Conservation (phyloP, 495 filamentous ascomycete species). For the Glonium stellatum region DNA sequence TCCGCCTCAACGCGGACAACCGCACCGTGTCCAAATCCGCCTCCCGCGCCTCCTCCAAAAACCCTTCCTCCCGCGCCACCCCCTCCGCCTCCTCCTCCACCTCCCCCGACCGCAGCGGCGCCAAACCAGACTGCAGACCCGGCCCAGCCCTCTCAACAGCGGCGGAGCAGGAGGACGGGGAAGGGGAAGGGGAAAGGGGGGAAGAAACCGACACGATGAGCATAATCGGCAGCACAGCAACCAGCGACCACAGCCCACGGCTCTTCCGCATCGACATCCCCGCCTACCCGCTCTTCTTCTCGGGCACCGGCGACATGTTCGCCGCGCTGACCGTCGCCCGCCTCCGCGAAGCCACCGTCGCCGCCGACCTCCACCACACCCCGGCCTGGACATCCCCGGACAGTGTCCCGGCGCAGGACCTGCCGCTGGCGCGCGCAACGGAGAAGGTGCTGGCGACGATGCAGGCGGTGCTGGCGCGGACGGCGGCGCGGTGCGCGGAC, state of each 20-base stretch:
- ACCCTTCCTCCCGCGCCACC: slow-evolving; percentile 9
- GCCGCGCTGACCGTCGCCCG: slow-evolving; percentile 82
- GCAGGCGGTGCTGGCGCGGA: slow-evolving; percentile 76
- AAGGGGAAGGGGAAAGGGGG: neutral
- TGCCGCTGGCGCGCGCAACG: slow-evolving; percentile 74
- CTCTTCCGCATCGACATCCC: slow-evolving; percentile 80
- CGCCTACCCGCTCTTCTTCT: slow-evolving; percentile 84
- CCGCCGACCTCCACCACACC: slow-evolving; percentile 28
- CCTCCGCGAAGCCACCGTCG: slow-evolving; percentile 70
- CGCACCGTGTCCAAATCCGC: slow-evolving; percentile 33
- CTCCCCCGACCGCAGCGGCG: slow-evolving; percentile 12
- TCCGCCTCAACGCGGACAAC: slow-evolving; percentile 43
- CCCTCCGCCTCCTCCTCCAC: slow-evolving; percentile 8
- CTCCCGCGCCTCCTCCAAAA: slow-evolving; percentile 38
- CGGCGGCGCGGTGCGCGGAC: slow-evolving; percentile 58
- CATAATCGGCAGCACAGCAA: slow-evolving; percentile 69
- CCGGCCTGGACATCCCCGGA: slow-evolving; percentile 42
- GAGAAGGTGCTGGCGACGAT: slow-evolving; percentile 90
- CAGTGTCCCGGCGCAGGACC: slow-evolving; percentile 51
- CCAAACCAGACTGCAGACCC: slow-evolving; percentile 3
- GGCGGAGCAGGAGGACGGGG: neutral
- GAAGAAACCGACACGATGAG: slow-evolving; percentile 46
- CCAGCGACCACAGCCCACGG: slow-evolving; percentile 55
- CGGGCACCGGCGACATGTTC: slow-evolving; percentile 97
- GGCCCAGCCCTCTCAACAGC: slow-evolving; percentile 1